phyloP scores from a whole-genome alignment of 2,329 filamentous ascomycete genomes.

The Mycocentrospora acerina region DNA sequence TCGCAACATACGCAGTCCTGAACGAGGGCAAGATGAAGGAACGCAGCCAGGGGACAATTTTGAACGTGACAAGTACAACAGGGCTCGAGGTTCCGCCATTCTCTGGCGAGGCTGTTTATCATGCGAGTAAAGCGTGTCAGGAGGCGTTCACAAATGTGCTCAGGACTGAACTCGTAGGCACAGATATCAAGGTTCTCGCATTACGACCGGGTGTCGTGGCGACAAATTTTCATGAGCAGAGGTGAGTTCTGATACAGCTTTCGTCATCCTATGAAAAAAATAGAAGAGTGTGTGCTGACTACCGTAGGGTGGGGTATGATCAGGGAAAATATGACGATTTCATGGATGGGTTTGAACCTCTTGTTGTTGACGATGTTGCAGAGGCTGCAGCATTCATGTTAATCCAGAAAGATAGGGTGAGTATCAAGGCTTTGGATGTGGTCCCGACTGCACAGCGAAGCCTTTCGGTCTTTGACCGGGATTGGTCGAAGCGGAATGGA shows the following conservation, averaged over 20 bases:
- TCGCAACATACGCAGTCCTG: conserved; percentile 48
- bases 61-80: conserved; percentile 53
- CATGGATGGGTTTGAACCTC: conserved; percentile 49
- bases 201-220: conserved; percentile 52
- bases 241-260: conserved; percentile 16
- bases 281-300: too few species aligned
- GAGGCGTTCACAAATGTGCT: conserved; percentile 54
- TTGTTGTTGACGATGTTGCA: conserved; percentile 48
- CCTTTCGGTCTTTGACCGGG: conserved; percentile 39
- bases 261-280: too few species aligned
- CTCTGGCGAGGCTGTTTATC: conserved; percentile 53
- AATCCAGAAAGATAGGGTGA: conserved; percentile 42
- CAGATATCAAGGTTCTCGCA: conserved; percentile 51
- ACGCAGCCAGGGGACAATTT: conserved; percentile 46
- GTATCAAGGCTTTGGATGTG: conserved; percentile 51
- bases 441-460: conserved; percentile 48
- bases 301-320: conserved; percentile 47
- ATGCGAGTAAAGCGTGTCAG: conserved; percentile 50
- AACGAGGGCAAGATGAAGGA: conserved; percentile 46
- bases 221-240: conserved; percentile 51
- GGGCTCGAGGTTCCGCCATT: conserved; percentile 53
- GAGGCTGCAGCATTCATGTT: conserved; percentile 49
- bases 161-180: conserved; percentile 50
- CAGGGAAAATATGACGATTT: conserved; percentile 47
- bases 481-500: conserved; percentile 17